Base-by-base conservation (phyloP, 495 filamentous ascomycete species). In the Viridothelium virens region DNA sequence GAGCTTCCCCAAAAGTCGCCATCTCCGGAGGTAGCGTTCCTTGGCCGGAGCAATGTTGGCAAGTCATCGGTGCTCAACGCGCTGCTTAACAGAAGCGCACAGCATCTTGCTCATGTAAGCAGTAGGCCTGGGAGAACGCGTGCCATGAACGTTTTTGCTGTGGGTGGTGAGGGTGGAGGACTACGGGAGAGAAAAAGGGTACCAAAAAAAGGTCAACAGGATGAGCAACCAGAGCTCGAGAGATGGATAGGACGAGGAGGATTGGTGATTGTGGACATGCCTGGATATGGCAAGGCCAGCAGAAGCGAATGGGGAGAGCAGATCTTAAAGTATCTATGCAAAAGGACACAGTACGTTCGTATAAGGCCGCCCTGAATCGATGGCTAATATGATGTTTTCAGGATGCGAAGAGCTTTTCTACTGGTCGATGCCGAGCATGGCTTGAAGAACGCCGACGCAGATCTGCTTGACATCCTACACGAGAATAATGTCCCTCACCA, bases 31-130 rank as follows among this genome's bases (percentile, higher is more conserved):
- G 85, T 90, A n/a, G 86, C 84, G 41, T 89, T 91, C 70, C 77
- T 91, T 0, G 94, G 94, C 56, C 86, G 91, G 53, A 92, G 88
- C 39, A 97, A 98, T 74, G 92, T 95, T 36, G 94, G 92, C 46
- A 98, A 98, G 74, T 92, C 89, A 38, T 89, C 86, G 7, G 80
- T 97, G 34, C 78, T 97, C 66, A 98, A 98, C 74, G 88, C 89
- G 1, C 78, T 97, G 6, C 83, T 93, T 67, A 82, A 84, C 31
- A 77, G 82, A 16, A 63, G 67, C n/a, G 62, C 66, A 14, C 69
- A 69, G 50, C 69, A 68, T 7, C 70, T 86, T 6, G 87, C 86
- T 66, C 84, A 86, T 75, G 89, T 87, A 6, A 89, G 86, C 41
- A 84, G 79, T 2, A 87, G 85, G 46, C 90, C 91, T 0, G 94